Conservation (phyloP, 805 yeast genomes). For the Candida silvicultrix region DNA sequence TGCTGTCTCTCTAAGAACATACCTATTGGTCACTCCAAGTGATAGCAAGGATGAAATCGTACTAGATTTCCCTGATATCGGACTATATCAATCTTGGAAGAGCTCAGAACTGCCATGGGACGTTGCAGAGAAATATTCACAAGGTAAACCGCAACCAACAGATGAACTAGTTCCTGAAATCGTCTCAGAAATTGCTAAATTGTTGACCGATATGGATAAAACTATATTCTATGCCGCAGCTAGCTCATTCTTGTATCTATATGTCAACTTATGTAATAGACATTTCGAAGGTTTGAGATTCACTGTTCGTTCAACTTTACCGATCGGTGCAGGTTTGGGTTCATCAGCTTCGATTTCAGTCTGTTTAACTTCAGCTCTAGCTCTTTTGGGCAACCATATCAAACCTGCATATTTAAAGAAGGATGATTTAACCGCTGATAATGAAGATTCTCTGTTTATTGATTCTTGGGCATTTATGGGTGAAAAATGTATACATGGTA, state of each 20-base stretch:
- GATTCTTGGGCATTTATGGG: slow-evolving; percentile 90
- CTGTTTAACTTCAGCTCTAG: slow-evolving; percentile 70
- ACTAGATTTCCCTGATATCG: slow-evolving; percentile 81
- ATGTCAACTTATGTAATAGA: slow-evolving; percentile 47
- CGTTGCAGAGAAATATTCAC: slow-evolving; percentile 19
- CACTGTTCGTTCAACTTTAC: slow-evolving; percentile 74
- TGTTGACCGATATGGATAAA: slow-evolving; percentile 39
- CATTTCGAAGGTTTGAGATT: slow-evolving; percentile 46
- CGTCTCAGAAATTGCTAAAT: slow-evolving; percentile 38
- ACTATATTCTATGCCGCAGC: slow-evolving; percentile 73
- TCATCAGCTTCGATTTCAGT: slow-evolving; percentile 90
- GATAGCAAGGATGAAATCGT: slow-evolving; percentile 36
- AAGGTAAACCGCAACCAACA: slow-evolving; percentile 26
- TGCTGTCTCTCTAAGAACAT: slow-evolving; percentile 81
- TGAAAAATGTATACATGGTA: slow-evolving; percentile 93
- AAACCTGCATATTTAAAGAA: slow-evolving; percentile 27
- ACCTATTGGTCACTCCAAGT: slow-evolving; percentile 54
- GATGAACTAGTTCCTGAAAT: slow-evolving; percentile 57
- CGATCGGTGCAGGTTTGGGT: slow-evolving; percentile 96
- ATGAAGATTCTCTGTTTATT: slow-evolving; percentile 49
- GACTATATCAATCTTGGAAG: slow-evolving; percentile 60
- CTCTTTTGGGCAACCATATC: slow-evolving; percentile 53
- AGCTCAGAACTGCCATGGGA: slow-evolving; percentile 57
- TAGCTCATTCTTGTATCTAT: slow-evolving; percentile 75
- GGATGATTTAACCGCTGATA: slow-evolving; percentile 30